Percentiles rank a stretch among this genome's conserved stretches.
Evolutionary conservation across 108 stramenopile genomes (phyloP).

Genomic region (Cylindrotheca closterium): DNA sequence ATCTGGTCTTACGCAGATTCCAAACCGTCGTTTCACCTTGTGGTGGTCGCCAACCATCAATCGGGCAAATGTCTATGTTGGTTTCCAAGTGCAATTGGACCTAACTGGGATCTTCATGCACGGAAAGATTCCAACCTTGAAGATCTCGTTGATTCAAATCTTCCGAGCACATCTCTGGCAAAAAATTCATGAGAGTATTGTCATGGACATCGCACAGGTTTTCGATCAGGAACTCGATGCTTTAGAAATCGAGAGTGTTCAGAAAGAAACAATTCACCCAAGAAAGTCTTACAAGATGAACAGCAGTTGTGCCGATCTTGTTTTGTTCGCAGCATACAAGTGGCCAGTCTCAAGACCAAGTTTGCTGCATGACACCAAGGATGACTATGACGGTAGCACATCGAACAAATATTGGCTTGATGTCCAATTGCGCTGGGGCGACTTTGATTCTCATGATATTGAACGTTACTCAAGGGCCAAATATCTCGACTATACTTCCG

Average conservation of each 20-base stretch:
- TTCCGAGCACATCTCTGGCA: conserved; percentile 99
- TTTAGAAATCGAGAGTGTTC: conserved; percentile 97
- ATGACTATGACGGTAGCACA: conserved; percentile 94
- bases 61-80: conserved; percentile 98
- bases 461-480: conserved; percentile 97
- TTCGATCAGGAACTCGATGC: conserved; percentile 99
- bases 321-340: conserved; percentile 98
- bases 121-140: conserved; percentile 99
- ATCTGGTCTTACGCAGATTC: conserved; percentile 99
- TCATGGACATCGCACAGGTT: conserved; percentile 98
- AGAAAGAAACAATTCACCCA: conserved; percentile 99
- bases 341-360: conserved; percentile 98
- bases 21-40: conserved; percentile 98
- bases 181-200: conserved; percentile 99
- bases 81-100: conserved; percentile 99
- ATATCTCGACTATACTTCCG: conserved; percentile 99
- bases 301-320: conserved; percentile 97
- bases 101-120: conserved; percentile 99
- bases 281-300: conserved; percentile 99
- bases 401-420: conserved; percentile 99
- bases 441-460: conserved; percentile 99
- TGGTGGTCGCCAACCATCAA: conserved; percentile 99
- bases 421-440: conserved; percentile 99
- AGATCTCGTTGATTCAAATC: conserved; percentile 91
- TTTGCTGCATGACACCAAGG: conserved; percentile 96